Base-by-base conservation (phyloP, 306 rosid species). In the Hippophae gyantsensis region DNA sequence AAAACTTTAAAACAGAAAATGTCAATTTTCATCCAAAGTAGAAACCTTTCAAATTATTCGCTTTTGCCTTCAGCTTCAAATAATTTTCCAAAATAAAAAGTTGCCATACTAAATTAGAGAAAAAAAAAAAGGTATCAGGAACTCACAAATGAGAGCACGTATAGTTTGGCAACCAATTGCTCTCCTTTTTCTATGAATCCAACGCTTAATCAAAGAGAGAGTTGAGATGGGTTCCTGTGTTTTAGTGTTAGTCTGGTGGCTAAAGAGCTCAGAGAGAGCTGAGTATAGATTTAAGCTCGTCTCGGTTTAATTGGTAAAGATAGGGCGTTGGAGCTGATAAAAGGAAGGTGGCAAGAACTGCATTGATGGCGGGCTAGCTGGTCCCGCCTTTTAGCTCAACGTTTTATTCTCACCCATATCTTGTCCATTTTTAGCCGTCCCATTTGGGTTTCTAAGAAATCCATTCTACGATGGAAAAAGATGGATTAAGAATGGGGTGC, bases 341-440 rank as follows among this genome's bases (percentile, higher is more conserved):
- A 18, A 63, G 53, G 75, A 75, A 57, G 80, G 68, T 64, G 63
- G 23, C 64, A 38, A 56, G 66, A 10, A 43, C 10, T 45, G 65
- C 72, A 78, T 61, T 59, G 52, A 77, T 77, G 66, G 79, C 52
- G 56, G 44, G 54, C 65, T 32, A 32, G 38, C 5, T 65, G 72
- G 77, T 61, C 73, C 81, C 68, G 43, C 62, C 44, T 18, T 51
- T 43, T 61, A 13, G 54, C 76, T 66, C 59, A 48, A 18, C 48
- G 48, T 7, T 52, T 58, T 53, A 43, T 60, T 52, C 14, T 69
- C 46, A 3, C 58, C 11, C 12, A 6, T 43, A 23, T 10, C 9
- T 18, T 18, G 23, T 18, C 23, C 23, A 18, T 18, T 18, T 18
- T 18, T 18, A 18, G 23, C 23, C 23, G 23, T 18, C 23, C 23